Conservation (phyloP, 2,329 filamentous ascomycete species). For the Karstenula rhodostoma region DNA sequence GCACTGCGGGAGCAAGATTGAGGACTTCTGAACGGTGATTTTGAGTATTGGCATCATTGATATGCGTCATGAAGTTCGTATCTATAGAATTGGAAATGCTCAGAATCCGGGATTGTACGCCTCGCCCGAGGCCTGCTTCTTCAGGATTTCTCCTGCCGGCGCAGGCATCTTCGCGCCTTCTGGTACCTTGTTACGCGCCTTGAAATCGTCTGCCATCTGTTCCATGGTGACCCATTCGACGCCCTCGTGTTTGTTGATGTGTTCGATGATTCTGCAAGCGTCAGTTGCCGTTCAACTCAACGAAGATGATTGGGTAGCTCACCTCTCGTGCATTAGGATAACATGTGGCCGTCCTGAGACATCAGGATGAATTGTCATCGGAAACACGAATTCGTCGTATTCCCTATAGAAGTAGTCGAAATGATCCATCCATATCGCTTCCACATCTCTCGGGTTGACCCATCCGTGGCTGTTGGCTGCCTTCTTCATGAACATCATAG, state of each 20-base stretch:
- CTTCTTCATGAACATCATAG: constrained; percentile 77
- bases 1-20: not conserved
- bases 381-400: constrained; percentile 79
- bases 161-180: constrained; percentile 69
- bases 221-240: constrained; percentile 75
- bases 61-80: not conserved
- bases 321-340: constrained; percentile 76
- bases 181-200: constrained; percentile 67
- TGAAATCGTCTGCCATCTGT: constrained; percentile 77
- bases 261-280: constrained; percentile 65
- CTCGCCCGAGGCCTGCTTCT: constrained; percentile 49
- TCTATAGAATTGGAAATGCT: not conserved
- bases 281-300: constrained; percentile 1
- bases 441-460: constrained; percentile 65
- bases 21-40: not conserved
- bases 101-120: constrained; percentile 27
- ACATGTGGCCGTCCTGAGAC: constrained; percentile 71
- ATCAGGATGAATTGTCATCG: constrained; percentile 80
- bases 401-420: constrained; percentile 80
- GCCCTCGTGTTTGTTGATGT: constrained; percentile 70
- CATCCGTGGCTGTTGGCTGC: constrained; percentile 71
- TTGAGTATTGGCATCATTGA: not conserved
- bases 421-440: constrained; percentile 72
- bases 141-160: constrained; percentile 61
- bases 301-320: constrained; percentile 26